Conservation (phyloP, 208 protist species). For the Trypanosoma lewisi region DNA sequence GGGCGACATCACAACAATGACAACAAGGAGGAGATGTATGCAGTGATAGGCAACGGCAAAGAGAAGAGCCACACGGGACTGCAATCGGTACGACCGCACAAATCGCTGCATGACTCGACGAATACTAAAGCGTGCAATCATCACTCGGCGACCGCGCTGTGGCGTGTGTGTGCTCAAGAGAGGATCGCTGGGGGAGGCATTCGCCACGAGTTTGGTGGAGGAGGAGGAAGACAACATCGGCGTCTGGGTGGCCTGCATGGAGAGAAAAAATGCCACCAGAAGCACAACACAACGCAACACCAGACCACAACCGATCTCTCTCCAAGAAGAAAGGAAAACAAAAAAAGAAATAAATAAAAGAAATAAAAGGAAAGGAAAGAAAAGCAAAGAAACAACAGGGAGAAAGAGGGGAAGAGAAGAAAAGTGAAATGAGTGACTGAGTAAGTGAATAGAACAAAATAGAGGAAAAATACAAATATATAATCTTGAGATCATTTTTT, state of each 20-base stretch:
- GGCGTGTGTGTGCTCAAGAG: not conserved
- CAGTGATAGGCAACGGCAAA: not conserved
- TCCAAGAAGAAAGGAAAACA: not conserved
- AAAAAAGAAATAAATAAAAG: not conserved
- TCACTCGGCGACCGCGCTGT: not conserved
- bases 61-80: not conserved
- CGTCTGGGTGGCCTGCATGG: not conserved
- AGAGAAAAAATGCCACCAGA: too few relatives aligned
- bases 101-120: not conserved
- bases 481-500: too few relatives aligned
- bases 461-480: too few relatives aligned
- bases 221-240: not conserved
- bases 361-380: too few relatives aligned
- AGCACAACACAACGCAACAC: too few relatives aligned
- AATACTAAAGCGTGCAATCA: not conserved
- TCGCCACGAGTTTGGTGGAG: not conserved
- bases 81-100: slow-evolving; percentile 4
- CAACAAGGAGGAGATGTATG: not conserved
- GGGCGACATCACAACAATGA: not conserved
- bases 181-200: not conserved
- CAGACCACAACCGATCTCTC: too few relatives aligned
- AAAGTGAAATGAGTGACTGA: not conserved
- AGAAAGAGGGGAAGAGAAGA: not conserved
- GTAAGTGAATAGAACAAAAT: too few relatives aligned
- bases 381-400: not conserved